phyloP scores from a whole-genome alignment of 177 flowering plant species.

The Vitis hybrid region DNA sequence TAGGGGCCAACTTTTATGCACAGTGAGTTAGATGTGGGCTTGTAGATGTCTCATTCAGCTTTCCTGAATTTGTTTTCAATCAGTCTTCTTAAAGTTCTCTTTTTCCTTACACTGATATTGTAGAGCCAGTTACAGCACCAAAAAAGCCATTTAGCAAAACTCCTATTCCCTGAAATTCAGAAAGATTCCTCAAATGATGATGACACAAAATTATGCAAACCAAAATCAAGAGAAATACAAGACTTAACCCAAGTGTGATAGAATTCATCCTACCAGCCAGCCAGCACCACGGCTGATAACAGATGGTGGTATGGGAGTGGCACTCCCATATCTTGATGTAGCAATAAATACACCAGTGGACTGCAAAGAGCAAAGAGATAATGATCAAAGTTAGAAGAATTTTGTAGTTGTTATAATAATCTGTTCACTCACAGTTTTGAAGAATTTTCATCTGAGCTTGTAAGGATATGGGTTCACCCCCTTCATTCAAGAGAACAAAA shows the following conservation, averaged over 20 bases:
- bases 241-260: background rate
- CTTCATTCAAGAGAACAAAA: background rate
- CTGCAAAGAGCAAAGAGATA: slow-evolving; percentile 27
- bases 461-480: too few relatives aligned
- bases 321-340: slow-evolving; percentile 63
- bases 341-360: slow-evolving; percentile 65
- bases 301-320: slow-evolving; percentile 73
- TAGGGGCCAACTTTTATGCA: too few relatives aligned
- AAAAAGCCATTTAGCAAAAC: slow-evolving; percentile 48
- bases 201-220: background rate
- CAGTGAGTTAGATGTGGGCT: too few relatives aligned
- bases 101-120: slow-evolving; percentile 56
- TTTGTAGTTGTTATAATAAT: background rate
- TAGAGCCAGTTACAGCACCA: slow-evolving; percentile 47
- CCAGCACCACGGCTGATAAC: slow-evolving; percentile 67
- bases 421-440: background rate
- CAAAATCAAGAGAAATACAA: background rate
- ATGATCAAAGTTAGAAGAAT: background rate
- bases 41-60: background rate
- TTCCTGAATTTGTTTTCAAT: background rate
- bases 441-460: background rate
- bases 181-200: background rate
- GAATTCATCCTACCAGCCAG: slow-evolving; percentile 53
- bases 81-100: background rate
- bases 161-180: slow-evolving; percentile 54